Evolutionary conservation across 2,329 filamentous ascomycete genomes (phyloP), one percentile per base, ranked within the genome.

Genomic region (Magnaporthiopsis rhizophila): DNA sequence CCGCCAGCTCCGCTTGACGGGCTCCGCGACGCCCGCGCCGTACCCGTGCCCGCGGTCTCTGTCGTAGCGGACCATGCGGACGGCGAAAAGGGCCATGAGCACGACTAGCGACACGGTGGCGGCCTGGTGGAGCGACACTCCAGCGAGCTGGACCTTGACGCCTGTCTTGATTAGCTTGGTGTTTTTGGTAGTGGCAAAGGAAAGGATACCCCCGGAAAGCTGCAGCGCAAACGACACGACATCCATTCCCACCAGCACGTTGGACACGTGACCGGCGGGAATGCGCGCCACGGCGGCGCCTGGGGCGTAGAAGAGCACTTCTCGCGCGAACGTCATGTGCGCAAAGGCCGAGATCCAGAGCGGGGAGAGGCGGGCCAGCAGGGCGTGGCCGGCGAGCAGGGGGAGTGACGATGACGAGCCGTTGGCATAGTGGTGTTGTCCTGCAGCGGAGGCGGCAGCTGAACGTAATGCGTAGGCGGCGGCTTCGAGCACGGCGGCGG

Each of bases 201-300:
- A 12, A 11, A 70, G 70, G 12, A 58, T 24, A 24, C 79, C 80
- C 34, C 75, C 77, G 2, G 65, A 72, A 18, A 71, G 73, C 68
- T 83, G 80, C 36, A 81, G 71, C 21, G 83, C 64, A 69, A 83
- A 83, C 18, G 77, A 78, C 45, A 78, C 53, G n/a, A 82, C 68
- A 66, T 82, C 80, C 45, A 81, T 72, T 71, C 76, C 77, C 11
- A 83, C 79, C 61, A 83, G 83, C 53, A 78, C 69, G 58, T 76
- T 75, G 18, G 79, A 77, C 65, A 83, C 74, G 24, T 72, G 72
- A 32, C 71, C 67, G 1, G 73, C 74, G n/a, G 67, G 66, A 50
- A 79, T 68, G 3, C 69, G 62, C 64, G 68, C 71, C 3, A 78
- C 64, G 8, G 45, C 63, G 26, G 64, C 74, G 12, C 75, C 72